Evolutionary conservation across 140 eudicot species (phyloP), one percentile per base, ranked within the genome.

Genomic region (Flaveria floridana): DNA sequence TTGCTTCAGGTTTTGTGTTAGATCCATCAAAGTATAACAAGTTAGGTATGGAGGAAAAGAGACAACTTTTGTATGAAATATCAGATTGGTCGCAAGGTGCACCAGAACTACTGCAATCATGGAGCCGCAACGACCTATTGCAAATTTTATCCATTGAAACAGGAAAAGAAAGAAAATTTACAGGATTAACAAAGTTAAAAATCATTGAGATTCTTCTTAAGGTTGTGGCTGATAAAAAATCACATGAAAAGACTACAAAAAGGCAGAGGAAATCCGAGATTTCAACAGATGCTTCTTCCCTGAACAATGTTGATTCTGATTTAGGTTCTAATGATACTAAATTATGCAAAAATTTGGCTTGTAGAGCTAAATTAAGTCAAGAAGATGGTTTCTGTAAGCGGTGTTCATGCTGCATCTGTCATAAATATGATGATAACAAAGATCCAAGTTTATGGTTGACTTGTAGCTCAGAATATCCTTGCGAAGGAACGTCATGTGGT

Each of bases 351-450:
- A 92, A 92, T 78, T 84, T 87, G 58, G 96, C 95, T 56, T 92
- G 98, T 81, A 90, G 80, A 71, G 98, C 96, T 53, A 87, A 82
- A 66, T 18, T 92, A 59, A 67, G 79, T 68, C 78, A 18, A 28
- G 87, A 78, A 48, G 87, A 85, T 83, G 78, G 18, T 25, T 92
- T 92, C 64, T 92, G 96, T 82, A 92, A 86, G 82, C 82, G 98
- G 89, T 92, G 98, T 76, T 87, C 96, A 0, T 92, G 96, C 70
- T 92, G 98, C 77, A 86, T 92, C 44, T 92, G 98, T 75, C 84
- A 70, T 66, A 70, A 84, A 65, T 92, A 73, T 69, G 96, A 92
- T 84, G 98, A 92, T 58, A 89, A 92, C 69, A 92, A 89, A 82
- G 98, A 92, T 63, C 98, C 98, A 1, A 86, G 96, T 79, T 81